Percentiles rank a stretch among this genome's conserved stretches.
Conservation (phyloP, 805 yeast species). For the Pichia phayaonensis region DNA sequence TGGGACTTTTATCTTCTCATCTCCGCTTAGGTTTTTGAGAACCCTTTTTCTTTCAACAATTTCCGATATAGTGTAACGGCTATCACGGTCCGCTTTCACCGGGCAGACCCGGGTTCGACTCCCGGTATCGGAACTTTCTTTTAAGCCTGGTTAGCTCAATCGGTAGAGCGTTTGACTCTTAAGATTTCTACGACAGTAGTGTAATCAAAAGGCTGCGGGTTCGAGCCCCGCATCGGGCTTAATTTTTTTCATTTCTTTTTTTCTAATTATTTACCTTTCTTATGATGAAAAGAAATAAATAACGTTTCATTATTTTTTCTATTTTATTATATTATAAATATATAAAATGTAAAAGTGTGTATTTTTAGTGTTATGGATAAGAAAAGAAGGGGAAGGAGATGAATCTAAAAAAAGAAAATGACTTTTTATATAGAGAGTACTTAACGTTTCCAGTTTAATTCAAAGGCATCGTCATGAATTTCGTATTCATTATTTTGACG, state of each 20-base stretch:
- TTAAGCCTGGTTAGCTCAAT: conserved; percentile 12
- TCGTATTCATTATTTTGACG: background rate
- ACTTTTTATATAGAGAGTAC: too few species aligned
- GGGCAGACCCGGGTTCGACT: conserved; percentile 38
- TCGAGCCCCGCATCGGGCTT: conserved; percentile 14
- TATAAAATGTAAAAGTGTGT: background rate
- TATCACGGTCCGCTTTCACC: conserved; percentile 37
- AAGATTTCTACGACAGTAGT: background rate
- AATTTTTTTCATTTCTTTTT: background rate
- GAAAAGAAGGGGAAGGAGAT: too few species aligned
- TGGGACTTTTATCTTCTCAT: too few species aligned
- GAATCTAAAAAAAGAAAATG: too few species aligned
- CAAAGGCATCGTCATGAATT: conserved; percentile 6
- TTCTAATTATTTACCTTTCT: too few species aligned
- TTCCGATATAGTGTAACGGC: conserved; percentile 36
- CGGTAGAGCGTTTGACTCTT: conserved; percentile 13
- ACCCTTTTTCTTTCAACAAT: too few species aligned
- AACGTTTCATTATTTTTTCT: too few species aligned
- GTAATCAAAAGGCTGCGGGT: conserved; percentile 13
- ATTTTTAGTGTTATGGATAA: background rate
- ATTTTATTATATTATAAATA: background rate
- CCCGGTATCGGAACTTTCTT: conserved; percentile 32
- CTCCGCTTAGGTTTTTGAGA: too few species aligned
- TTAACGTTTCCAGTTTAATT: conserved; percentile 8
- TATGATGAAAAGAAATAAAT: too few species aligned